These are phyloP conservation scores for Diaporthe nobilis DNA, from an alignment of 2,329 filamentous ascomycete species.

Conservation along the genomic window DNA sequence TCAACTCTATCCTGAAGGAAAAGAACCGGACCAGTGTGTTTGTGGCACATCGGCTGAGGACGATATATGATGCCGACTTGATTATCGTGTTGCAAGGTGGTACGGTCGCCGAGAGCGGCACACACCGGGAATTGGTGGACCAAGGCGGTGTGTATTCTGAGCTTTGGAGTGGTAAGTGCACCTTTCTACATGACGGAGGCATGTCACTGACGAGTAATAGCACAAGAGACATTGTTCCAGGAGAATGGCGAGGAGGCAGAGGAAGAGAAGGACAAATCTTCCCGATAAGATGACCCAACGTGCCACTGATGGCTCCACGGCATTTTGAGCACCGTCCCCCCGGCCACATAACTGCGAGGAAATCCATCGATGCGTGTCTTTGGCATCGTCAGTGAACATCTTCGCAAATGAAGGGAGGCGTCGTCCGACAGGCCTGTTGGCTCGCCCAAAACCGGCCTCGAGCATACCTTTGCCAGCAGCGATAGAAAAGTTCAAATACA, in stretches of 20 bases:
- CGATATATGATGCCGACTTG: slow-evolving; percentile 92
- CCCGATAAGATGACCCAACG: slow-evolving; percentile 62
- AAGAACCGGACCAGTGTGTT: slow-evolving; percentile 94
- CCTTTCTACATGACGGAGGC: background rate
- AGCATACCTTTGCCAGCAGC: background rate
- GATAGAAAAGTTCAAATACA: slow-evolving; percentile 17
- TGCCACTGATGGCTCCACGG: no score
- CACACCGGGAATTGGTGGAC: slow-evolving; percentile 87
- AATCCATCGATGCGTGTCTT: background rate
- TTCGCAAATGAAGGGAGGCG: no score
- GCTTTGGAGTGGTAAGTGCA: slow-evolving; percentile 84
- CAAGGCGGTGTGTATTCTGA: slow-evolving; percentile 85
- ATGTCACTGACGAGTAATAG: slow-evolving; percentile 54
- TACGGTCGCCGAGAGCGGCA: slow-evolving; percentile 88
- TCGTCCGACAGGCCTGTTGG: background rate
- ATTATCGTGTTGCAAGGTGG: slow-evolving; percentile 93
- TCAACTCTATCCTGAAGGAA: slow-evolving; percentile 91
- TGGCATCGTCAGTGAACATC: no score
- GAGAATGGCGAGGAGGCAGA: slow-evolving; percentile 60
- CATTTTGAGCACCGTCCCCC: background rate
- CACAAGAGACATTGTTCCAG: slow-evolving; percentile 73
- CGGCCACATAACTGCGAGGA: background rate
- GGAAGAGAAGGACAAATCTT: slow-evolving; percentile 57
- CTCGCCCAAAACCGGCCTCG: background rate
- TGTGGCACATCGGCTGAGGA: slow-evolving; percentile 91